Evolutionary conservation across 2,329 filamentous ascomycete species (phyloP), one percentile per base, ranked within the genome.

Genomic region (Epichloe brachyelytri): DNA sequence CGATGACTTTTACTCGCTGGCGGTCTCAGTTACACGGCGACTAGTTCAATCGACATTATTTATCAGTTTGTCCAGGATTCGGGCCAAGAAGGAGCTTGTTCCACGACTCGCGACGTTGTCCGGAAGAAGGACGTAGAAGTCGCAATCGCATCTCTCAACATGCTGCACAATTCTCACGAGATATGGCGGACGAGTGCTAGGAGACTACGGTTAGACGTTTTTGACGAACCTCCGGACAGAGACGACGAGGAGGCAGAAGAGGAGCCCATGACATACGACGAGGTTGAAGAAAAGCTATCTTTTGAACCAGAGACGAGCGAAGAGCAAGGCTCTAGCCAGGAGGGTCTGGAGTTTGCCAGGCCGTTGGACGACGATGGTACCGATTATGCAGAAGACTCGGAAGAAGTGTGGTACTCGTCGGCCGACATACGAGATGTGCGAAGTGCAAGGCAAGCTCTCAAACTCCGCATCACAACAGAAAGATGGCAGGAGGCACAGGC

Each of bases 1-100:
- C n/a, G 75, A 79, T 5, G 87, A 93, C 58, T 83, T 95, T 43
- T 76, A 89, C 59, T 77, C 78, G 8, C 65, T 95, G 2, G 72
- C 77, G 0, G 63, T 85, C 1, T 85, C 78, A 49, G 57, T 93
- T 14, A 90, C 86, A 0, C 79, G 78, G 53, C 76, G 86, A 12
- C 67, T 95, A 1, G 71, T 93, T 2, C 79, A 86, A 45, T 79
- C 85, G 0, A 72, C 80, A 0, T 68, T 93, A 0, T 85, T 84
- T 58, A 78, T 88, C 52, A 79, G 83, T n/a, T 76, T 79, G 62
- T 84, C 85, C 2, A 76, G 88, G 41, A 67, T 88, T 22, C 75
- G 81, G 49, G 72, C 80, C 4, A 73, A 71, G 56, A 65, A 56
- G 17, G 58, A 66, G 22, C 53, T 63, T 3, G 52, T 56, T 1